phyloP scores from a whole-genome alignment of 148 eudicot genomes.

The Silene latifolia region DNA sequence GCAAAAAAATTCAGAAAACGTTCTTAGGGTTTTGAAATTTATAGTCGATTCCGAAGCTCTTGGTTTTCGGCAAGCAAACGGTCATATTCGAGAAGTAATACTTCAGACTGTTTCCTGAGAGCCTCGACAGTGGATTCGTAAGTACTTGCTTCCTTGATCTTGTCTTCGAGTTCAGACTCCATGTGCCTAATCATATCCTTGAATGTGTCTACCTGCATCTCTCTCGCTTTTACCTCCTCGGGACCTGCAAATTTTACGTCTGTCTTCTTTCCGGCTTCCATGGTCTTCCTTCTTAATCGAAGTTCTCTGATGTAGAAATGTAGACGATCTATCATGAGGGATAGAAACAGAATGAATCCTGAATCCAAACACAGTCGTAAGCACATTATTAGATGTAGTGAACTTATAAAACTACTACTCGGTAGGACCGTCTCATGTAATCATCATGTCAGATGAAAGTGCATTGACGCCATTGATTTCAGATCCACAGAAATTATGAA shows the following conservation, averaged over 20 bases:
- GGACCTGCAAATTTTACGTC: slow-evolving; percentile 36
- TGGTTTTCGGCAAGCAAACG: slow-evolving; percentile 57
- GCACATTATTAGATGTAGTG: neutral
- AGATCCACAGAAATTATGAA: no score
- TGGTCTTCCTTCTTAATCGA: slow-evolving; percentile 49
- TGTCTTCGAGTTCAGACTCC: slow-evolving; percentile 44
- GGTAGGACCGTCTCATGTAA: neutral
- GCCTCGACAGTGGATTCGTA: slow-evolving; percentile 48
- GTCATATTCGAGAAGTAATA: slow-evolving; percentile 55
- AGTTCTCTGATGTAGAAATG: slow-evolving; percentile 77
- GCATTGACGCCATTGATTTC: neutral
- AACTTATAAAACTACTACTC: no score
- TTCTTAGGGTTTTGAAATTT: slow-evolving; percentile 23
- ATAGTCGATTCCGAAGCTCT: slow-evolving; percentile 47
- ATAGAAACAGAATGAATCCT: slow-evolving; percentile 71
- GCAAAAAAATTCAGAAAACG: neutral
- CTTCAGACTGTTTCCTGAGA: slow-evolving; percentile 54
- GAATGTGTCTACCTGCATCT: slow-evolving; percentile 44
- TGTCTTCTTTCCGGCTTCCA: slow-evolving; percentile 45
- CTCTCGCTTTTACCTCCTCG: slow-evolving; percentile 55
- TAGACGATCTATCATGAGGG: slow-evolving; percentile 57
- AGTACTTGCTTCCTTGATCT: slow-evolving; percentile 40
- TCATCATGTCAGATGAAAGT: neutral
- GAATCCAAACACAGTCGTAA: slow-evolving; percentile 20
- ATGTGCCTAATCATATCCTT: slow-evolving; percentile 44